Evolutionary conservation across 257 asterid species (phyloP), one percentile per base, ranked within the genome.

Genomic region (Nicotiana paniculata): DNA sequence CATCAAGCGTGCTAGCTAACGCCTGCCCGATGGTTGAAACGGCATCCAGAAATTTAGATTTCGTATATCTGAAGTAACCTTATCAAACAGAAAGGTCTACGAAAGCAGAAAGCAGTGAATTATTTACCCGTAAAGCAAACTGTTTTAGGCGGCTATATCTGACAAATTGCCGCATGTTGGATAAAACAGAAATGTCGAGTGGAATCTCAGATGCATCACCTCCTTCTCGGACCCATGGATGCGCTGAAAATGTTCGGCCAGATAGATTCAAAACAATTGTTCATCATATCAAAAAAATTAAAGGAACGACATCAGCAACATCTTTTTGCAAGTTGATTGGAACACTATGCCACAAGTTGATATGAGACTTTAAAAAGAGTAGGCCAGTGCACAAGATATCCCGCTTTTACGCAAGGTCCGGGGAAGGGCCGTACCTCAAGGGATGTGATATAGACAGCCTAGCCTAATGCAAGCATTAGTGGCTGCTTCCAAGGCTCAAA

Each of bases 171-270:
- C 97, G 90, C 93, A 93, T 93, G 88, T 92, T 93, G 46, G 90
- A 88, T 72, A 93, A 86, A 77, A 93, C 93, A 65, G 96, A 93
- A 57, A 93, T 93, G 90, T 93, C 97, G 16, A 93, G 87, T 53
- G 97, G 97, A 81, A 93, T 93, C 85, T 93, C 97, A 21, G 95
- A 91, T 81, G 97, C 97, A 86, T 90, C 90, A 53, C 97, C 97
- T 80, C 97, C 97, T 86, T 93, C 97, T 77, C 97, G 90, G 75
- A 93, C 97, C 97, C 97, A 93, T 68, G 93, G 89, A 86, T 93
- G 95, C 24, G 97, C 97, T 91, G 95, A 75, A 88, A 82, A 86
- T 81, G 80, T 82, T 74, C 8, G 0, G 48, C 62, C 28, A 74
- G 62, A 74, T 7, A 13, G 28, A 6, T 74, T 48, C 16, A 74